Evolutionary conservation across 345 rosid species (phyloP).

Genomic region (Citrus medica): DNA sequence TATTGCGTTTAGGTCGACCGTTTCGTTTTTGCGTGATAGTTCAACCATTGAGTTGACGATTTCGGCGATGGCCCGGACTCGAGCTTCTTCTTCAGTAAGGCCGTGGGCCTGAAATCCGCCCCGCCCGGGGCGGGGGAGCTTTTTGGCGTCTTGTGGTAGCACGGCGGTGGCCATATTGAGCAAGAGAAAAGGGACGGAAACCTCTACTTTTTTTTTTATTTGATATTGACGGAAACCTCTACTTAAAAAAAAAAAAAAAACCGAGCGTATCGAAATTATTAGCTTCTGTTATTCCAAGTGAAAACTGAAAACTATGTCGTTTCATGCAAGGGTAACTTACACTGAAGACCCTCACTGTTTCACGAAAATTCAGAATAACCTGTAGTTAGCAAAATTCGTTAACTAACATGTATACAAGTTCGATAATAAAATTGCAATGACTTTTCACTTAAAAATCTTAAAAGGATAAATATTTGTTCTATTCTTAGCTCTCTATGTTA

Average conservation of each 20-base stretch:
- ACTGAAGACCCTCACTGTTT: not conserved
- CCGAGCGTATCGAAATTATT: not conserved
- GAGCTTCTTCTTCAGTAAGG: slow-evolving; percentile 88
- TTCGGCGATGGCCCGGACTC: slow-evolving; percentile 91
- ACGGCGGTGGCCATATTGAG: slow-evolving; percentile 61
- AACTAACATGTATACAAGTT: not conserved
- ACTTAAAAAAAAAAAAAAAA: too few species aligned
- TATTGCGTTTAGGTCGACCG: slow-evolving; percentile 87
- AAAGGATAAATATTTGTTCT: too few species aligned
- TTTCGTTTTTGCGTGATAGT: slow-evolving; percentile 87
- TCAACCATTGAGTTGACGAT: slow-evolving; percentile 91
- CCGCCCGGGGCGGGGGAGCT: slow-evolving; percentile 78
- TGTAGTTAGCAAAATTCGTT: not conserved
- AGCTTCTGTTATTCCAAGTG: not conserved
- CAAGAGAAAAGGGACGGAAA: not conserved
- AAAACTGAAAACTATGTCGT: not conserved
- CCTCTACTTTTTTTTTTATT: not conserved
- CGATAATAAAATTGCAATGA: too few species aligned
- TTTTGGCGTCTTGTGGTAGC: slow-evolving; percentile 44
- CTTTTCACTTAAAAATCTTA: too few species aligned
- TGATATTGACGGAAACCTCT: not conserved
- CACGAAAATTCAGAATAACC: not conserved
- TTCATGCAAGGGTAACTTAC: not conserved
- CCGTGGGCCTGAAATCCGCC: slow-evolving; percentile 89
- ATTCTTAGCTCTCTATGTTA: too few species aligned